These are phyloP conservation scores for Agastache rugosa DNA, from an alignment of 257 asterid species.

Conservation along the genomic window DNA sequence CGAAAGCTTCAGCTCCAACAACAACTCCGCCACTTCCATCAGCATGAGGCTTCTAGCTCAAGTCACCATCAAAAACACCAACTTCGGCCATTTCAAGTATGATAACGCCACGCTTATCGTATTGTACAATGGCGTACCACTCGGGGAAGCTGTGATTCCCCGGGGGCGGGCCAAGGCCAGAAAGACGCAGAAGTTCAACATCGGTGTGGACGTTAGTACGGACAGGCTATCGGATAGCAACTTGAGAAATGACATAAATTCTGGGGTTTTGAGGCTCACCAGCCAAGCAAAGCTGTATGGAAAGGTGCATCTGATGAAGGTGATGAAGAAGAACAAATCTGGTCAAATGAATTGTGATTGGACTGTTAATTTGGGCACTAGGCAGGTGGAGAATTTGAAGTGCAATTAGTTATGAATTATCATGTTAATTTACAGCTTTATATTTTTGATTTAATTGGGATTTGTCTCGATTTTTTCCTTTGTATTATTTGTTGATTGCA, in stretches of 20 bases:
- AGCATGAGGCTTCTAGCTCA: constrained; percentile 34
- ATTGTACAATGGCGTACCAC: constrained; percentile 27
- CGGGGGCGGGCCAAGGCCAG: constrained; percentile 27
- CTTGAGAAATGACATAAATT: constrained; percentile 28
- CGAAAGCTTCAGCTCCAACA: constrained; percentile 32
- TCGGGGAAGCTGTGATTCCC: constrained; percentile 32
- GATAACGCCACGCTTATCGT: constrained; percentile 32
- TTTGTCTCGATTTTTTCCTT: no score
- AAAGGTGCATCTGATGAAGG: constrained; percentile 37
- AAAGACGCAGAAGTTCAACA: constrained; percentile 29
- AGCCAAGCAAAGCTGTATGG: constrained; percentile 28
- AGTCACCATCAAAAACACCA: constrained; percentile 32
- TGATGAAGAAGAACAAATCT: constrained; percentile 42
- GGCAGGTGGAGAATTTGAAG: constrained; percentile 18
- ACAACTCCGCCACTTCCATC: constrained; percentile 28
- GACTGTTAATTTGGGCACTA: constrained; percentile 26
- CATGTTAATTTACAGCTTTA: no score
- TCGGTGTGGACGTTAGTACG: constrained; percentile 26
- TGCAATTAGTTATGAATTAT: no score
- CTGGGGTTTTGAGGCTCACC: constrained; percentile 32
- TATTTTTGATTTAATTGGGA: no score
- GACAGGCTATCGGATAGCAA: not conserved
- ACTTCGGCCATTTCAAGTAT: constrained; percentile 42
- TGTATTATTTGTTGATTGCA: no score
- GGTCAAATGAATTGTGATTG: constrained; percentile 38